phyloP scores from a whole-genome alignment of 768 basidiomycete genomes.

The Phallus indusiatus region DNA sequence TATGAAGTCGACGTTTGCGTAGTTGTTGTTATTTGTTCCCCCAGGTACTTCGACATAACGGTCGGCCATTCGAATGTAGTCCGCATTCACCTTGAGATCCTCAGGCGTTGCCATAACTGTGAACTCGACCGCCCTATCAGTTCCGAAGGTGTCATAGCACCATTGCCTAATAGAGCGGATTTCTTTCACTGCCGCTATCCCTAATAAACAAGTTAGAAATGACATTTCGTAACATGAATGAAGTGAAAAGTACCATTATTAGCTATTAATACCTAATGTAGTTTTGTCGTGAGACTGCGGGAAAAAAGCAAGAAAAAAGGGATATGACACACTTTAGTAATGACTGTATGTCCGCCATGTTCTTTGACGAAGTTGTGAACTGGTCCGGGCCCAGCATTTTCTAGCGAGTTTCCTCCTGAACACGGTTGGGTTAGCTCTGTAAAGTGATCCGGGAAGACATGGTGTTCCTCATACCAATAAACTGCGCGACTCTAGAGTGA shows the following conservation, averaged over 20 bases:
- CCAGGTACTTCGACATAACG: constrained; percentile 98
- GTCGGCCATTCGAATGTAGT: constrained; percentile 99
- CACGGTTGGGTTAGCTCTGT: constrained; percentile 10
- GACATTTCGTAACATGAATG: constrained; percentile 2
- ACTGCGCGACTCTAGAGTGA: constrained; percentile 52
- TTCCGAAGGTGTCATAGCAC: constrained; percentile 99
- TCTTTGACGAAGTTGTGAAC: constrained; percentile 87
- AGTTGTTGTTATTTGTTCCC: constrained; percentile 98
- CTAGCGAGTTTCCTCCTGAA: constrained; percentile 89
- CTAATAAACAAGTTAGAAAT: constrained; percentile 32
- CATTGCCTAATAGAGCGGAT: constrained; percentile 98
- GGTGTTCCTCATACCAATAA: constrained; percentile 40
- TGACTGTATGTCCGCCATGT: constrained; percentile 94
- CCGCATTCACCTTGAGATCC: constrained; percentile 96
- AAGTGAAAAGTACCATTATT: constrained; percentile 67
- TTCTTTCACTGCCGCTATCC: constrained; percentile 98
- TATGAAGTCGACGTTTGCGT: constrained; percentile 98
- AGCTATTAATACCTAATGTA: constrained; percentile 82
- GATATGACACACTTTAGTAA: constrained; percentile 71
- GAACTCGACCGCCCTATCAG: constrained; percentile 93
- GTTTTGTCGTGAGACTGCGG: constrained; percentile 10
- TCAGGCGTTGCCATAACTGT: constrained; percentile 99
- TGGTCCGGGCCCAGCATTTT: constrained; percentile 66
- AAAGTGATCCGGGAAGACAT: not conserved
- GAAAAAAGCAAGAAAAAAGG: constrained; percentile 3